Evolutionary conservation across 768 basidiomycete species (phyloP), one percentile per base, ranked within the genome.

Genomic region (Tylopilus plumbeoviolaceoides): DNA sequence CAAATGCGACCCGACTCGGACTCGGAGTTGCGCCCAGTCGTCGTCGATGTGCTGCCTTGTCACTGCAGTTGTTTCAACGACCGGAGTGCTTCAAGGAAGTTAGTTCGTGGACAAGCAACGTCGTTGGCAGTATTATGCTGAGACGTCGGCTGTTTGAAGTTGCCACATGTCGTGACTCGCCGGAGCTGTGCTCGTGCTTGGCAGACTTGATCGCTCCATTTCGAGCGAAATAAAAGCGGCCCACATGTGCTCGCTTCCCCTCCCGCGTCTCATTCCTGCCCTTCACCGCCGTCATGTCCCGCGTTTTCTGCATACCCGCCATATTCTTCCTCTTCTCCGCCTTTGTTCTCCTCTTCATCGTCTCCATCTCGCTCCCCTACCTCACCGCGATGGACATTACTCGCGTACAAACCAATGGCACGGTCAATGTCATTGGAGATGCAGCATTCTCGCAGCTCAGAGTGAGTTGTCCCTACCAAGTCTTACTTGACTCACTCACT

Each of bases 321-420:
- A 59, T 80, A 35, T 66, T 82, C 58, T 75, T 81, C 59, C 70
- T 89, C 48, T 72, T 80, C 60, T 70, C 67, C 41, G 87, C 89
- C 25, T 78, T 89, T 53, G 76, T 85, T 2, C 78, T 90, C 56
- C 79, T 78, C 59, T 73, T 89, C 63, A 70, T 90, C 56, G 79
- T 82, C 30, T 83, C 87, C 12, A 75, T 91, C 45, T 90, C 88
- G 15, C 72, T 89, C 4, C 89, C 89, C 1, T 83, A 72, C 70
- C 73, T 91, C 20, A 74, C 83, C 18, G 80, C 77, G 0, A 72
- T 89, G 59, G 88, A 89, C 68, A 74, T 91, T 61, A 75, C 78
- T 14, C 82, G 87, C 27, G 74, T 79, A 11, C 76, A 79, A 48
- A 81, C 83, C 50, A 70, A 61, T 21, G 40, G 71, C 54, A 17